Conservation (phyloP, 2,329 filamentous ascomycete genomes). For the Nothomitra cinnamomea region DNA sequence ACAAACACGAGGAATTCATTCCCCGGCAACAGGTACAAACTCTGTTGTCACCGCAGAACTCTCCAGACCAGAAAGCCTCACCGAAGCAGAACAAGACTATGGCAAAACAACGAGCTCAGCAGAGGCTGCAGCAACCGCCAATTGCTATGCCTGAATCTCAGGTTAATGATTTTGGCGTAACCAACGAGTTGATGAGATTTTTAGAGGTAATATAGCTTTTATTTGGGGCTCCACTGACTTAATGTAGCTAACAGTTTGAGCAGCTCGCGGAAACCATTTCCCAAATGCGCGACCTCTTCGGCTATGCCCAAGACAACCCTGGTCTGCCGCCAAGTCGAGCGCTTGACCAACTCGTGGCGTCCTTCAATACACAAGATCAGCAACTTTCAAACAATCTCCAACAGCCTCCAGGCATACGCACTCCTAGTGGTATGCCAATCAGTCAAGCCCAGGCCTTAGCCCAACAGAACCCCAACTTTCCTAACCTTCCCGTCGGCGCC, state of each 20-base stretch:
- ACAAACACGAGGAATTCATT: conserved; percentile 66
- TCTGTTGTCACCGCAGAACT: conserved; percentile 25
- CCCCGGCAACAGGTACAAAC: conserved; percentile 43
- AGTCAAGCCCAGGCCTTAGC: conserved; percentile 4
- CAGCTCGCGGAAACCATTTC: conserved; percentile 49
- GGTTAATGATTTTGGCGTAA: conserved; percentile 36
- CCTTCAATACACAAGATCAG: conserved; percentile 23
- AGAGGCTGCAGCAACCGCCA: conserved; percentile 20
- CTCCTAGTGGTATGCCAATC: not conserved
- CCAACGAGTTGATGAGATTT: conserved; percentile 38
- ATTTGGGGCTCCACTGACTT: conserved; percentile 11
- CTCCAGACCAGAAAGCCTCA: conserved; percentile 37
- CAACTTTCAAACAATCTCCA: conserved; percentile 10
- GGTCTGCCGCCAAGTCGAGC: conserved; percentile 36
- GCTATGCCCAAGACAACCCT: conserved; percentile 35
- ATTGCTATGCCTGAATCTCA: conserved; percentile 24
- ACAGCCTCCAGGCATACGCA: not conserved
- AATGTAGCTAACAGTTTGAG: not conserved
- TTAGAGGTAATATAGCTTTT: conserved; percentile 35
- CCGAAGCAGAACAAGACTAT: conserved; percentile 41
- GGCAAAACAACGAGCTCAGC: conserved; percentile 32
- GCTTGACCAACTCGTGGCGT: conserved; percentile 33
- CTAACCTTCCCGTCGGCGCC: conserved; percentile 26
- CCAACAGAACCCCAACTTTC: conserved; percentile 19
- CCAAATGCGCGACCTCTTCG: conserved; percentile 43